Percentiles rank a stretch among this genome's conserved stretches.
Evolutionary conservation across 352 stramenopile genomes (phyloP).

Genomic region (Globisporangium radiosum): DNA sequence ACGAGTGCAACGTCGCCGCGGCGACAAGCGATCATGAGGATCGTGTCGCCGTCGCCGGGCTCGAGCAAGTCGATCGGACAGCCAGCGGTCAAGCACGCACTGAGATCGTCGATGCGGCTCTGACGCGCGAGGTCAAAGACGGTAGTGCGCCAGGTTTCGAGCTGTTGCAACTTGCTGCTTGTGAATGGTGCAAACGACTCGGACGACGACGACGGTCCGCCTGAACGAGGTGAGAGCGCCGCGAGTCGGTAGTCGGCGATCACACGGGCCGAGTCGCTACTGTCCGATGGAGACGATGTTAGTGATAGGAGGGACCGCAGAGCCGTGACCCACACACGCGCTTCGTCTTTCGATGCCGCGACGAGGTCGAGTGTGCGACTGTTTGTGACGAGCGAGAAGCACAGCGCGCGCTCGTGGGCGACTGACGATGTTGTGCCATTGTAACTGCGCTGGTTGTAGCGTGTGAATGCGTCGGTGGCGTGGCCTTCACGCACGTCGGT

Average conservation of each 20-base stretch:
- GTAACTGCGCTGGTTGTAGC: conserved; percentile 23
- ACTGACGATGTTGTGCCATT: conserved; percentile 12
- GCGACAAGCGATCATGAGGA: conserved; percentile 75
- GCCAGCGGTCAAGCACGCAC: conserved; percentile 43
- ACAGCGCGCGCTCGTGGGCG: conserved; percentile 39
- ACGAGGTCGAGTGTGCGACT: conserved; percentile 66
- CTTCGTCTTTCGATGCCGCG: conserved; percentile 75
- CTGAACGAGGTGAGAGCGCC: conserved; percentile 24
- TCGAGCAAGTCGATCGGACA: conserved; percentile 77
- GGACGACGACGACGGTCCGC: no score
- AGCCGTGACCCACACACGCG: conserved; percentile 43
- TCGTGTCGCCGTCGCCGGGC: conserved; percentile 58
- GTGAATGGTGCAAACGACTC: neutral
- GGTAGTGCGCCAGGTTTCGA: conserved; percentile 41
- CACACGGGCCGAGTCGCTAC: conserved; percentile 20
- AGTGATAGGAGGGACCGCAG: conserved; percentile 29
- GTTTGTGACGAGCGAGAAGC: conserved; percentile 65
- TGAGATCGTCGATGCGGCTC: conserved; percentile 33
- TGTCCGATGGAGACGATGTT: conserved; percentile 10
- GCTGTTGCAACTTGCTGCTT: conserved; percentile 8
- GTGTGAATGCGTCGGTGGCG: conserved; percentile 53
- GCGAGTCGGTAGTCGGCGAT: conserved; percentile 45
- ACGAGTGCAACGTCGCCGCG: conserved; percentile 53
- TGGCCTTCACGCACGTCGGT: conserved; percentile 54
- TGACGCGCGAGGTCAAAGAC: conserved; percentile 58